A percentile compares a stretch with the other conserved stretches of the same genome.
Conservation (phyloP, 2,329 filamentous ascomycete species). For the Sporothrix sp. region DNA sequence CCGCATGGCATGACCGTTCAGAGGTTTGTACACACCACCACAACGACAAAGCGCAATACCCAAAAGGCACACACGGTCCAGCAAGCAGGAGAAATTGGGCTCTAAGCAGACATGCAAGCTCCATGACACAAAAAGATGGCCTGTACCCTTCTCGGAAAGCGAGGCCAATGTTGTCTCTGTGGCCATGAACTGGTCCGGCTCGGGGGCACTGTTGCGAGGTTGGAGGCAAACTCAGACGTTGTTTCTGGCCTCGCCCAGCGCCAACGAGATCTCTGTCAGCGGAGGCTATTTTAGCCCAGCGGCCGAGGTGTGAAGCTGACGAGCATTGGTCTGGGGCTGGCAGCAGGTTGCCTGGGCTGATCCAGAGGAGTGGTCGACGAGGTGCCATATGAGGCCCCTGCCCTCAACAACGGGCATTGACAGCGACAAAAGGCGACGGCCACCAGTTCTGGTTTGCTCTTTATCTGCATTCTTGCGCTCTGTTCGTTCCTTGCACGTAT, state of each 20-base stretch:
- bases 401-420: constrained; percentile 21
- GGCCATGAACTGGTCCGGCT: constrained; percentile 38
- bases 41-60: too few species aligned
- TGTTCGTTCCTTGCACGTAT: too few species aligned
- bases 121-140: constrained; percentile 25
- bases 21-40: too few species aligned
- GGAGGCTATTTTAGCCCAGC: constrained; percentile 33
- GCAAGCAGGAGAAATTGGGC: too few species aligned
- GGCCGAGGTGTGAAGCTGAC: constrained; percentile 40
- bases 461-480: neutral
- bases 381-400: constrained; percentile 33
- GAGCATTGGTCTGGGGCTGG: constrained; percentile 36
- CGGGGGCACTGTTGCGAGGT: constrained; percentile 31
- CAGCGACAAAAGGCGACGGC: neutral
- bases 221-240: constrained; percentile 30
- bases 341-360: constrained; percentile 28
- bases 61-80: too few species aligned
- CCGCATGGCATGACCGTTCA: too few species aligned
- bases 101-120: neutral
- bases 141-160: constrained; percentile 21
- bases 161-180: constrained; percentile 36
- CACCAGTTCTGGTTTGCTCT: neutral
- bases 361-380: constrained; percentile 27
- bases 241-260: constrained; percentile 33
- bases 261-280: constrained; percentile 31